Conservation (phyloP, 495 filamentous ascomycete species). For the Aspergillus saccharolyticus region DNA sequence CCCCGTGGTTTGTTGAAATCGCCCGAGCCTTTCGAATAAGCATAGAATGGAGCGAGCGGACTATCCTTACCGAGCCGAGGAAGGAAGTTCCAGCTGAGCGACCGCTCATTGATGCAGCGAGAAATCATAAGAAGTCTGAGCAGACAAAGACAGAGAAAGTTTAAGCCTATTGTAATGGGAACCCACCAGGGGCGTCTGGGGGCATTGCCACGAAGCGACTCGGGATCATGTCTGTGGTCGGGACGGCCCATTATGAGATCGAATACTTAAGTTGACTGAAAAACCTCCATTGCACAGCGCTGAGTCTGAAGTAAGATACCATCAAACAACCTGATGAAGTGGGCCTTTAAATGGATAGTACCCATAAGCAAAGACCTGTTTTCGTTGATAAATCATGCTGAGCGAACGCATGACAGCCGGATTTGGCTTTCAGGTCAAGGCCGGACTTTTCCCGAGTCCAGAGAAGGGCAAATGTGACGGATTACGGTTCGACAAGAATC, state of each 20-base stretch:
- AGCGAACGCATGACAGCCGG: neutral
- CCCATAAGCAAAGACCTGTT: neutral
- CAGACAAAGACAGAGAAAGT: slow-evolving; percentile 19
- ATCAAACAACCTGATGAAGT: neutral
- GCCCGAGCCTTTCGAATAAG: slow-evolving; percentile 26
- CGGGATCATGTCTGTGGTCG: slow-evolving; percentile 2
- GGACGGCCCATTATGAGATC: slow-evolving; percentile 23
- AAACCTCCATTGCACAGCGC: neutral
- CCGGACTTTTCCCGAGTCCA: neutral
- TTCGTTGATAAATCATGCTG: neutral
- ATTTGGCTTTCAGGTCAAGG: neutral
- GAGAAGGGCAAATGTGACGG: too few species aligned
- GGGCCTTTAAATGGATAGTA: too few species aligned
- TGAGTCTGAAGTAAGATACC: neutral
- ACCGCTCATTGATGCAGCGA: neutral
- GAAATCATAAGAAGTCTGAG: neutral
- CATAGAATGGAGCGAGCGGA: slow-evolving; percentile 26
- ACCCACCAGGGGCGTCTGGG: neutral
- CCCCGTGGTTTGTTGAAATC: slow-evolving; percentile 38
- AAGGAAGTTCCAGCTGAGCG: slow-evolving; percentile 14
- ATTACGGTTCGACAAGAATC: too few species aligned
- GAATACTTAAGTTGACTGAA: slow-evolving; percentile 1
- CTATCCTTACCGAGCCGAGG: slow-evolving; percentile 22
- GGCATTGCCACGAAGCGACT: slow-evolving; percentile 1
- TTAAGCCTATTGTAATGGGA: slow-evolving; percentile 15